Evolutionary conservation across 495 filamentous ascomycete genomes (phyloP).

Genomic region (Amniculicola lignicola): DNA sequence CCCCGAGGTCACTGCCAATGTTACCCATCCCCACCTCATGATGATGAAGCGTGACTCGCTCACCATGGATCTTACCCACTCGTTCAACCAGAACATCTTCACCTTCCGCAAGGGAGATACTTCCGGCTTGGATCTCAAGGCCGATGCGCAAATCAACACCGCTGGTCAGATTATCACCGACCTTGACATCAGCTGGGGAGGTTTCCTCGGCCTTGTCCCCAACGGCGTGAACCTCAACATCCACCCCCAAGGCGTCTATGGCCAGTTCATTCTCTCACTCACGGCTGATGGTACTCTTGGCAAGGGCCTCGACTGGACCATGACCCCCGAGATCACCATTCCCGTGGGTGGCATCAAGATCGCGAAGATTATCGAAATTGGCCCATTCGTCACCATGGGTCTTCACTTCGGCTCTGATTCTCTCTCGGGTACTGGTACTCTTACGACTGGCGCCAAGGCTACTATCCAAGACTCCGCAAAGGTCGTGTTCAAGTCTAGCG

Average conservation of each 20-base stretch:
- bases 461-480: conserved; percentile 7
- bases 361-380: conserved; percentile 10
- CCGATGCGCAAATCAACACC: conserved; percentile 8
- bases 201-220: conserved; percentile 19
- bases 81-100: conserved; percentile 10
- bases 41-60: not conserved
- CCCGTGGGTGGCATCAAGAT: conserved; percentile 12
- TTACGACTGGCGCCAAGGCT: conserved; percentile 1
- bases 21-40: conserved; percentile 17
- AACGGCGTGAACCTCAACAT: conserved; percentile 9
- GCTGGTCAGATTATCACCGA: conserved; percentile 13
- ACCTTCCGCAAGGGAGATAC: conserved; percentile 7
- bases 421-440: not conserved
- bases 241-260: conserved; percentile 7
- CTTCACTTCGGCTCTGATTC: conserved; percentile 10
- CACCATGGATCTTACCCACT: conserved; percentile 4
- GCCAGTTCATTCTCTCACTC: not conserved
- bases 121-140: conserved; percentile 7
- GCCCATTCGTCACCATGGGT: conserved; percentile 14
- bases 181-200: conserved; percentile 1
- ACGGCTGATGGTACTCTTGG: conserved; percentile 13
- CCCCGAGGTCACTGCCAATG: not conserved
- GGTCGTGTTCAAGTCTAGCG: not conserved
- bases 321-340: conserved; percentile 14
- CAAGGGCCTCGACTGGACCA: conserved; percentile 8